These are phyloP conservation scores for Acacia pycnantha DNA, from an alignment of 331 rosid species.

Conservation along the genomic window DNA sequence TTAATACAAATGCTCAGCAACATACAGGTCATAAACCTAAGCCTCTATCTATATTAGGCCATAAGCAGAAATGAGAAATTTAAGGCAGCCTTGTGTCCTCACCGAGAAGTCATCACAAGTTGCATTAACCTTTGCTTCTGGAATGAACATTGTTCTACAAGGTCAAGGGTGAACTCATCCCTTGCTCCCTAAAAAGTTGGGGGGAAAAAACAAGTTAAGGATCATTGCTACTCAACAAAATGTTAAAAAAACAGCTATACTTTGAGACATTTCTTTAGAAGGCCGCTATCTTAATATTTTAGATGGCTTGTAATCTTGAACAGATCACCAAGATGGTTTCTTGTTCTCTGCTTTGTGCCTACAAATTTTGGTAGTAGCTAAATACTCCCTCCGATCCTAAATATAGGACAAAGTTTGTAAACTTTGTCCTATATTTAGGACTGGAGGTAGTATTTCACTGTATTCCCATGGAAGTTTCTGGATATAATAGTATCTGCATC, in stretches of 20 bases:
- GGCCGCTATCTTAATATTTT: conserved; percentile 6
- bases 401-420: too few relatives aligned
- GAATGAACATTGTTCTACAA: conserved; percentile 90
- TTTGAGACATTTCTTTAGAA: conserved; percentile 6
- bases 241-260: background rate
- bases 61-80: conserved; percentile 23
- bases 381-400: too few relatives aligned
- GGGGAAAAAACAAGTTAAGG: conserved; percentile 5
- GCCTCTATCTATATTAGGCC: background rate
- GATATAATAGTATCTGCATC: background rate
- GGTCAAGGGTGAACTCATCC: conserved; percentile 93
- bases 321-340: background rate
- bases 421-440: too few relatives aligned
- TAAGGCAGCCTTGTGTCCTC: conserved; percentile 45
- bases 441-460: background rate
- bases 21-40: background rate
- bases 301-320: conserved; percentile 10
- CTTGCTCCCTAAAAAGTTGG: conserved; percentile 58
- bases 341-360: background rate
- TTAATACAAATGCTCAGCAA: background rate
- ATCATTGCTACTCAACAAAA: too few relatives aligned
- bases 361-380: background rate
- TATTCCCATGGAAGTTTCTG: background rate
- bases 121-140: conserved; percentile 94
- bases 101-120: conserved; percentile 80